Conservation (phyloP, 768 basidiomycete species). For the Botryobasidium botryosum region DNA sequence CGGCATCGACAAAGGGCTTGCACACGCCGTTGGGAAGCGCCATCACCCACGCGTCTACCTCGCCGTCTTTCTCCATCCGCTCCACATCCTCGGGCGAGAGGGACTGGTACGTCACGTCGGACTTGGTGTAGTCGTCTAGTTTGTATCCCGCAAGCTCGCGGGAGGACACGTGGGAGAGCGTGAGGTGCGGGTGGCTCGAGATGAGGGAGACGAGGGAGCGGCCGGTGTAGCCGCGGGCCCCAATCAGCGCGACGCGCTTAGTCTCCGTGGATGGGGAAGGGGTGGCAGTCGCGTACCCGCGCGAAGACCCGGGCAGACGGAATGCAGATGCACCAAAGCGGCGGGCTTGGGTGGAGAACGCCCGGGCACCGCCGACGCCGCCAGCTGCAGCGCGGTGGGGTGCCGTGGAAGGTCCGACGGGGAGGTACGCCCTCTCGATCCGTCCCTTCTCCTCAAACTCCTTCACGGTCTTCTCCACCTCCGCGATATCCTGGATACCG, state of each 20-base stretch:
- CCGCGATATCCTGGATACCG: constrained; percentile 76
- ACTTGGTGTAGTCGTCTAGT: constrained; percentile 68
- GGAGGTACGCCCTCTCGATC: constrained; percentile 79
- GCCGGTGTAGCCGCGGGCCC: constrained; percentile 91
- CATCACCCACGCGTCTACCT: constrained; percentile 98
- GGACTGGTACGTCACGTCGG: constrained; percentile 57
- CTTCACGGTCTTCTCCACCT: constrained; percentile 76
- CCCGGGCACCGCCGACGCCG: constrained; percentile 24
- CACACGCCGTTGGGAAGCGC: constrained; percentile 95
- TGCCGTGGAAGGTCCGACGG: constrained; percentile 59
- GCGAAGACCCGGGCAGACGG: constrained; percentile 28
- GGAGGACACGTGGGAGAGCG: constrained; percentile 90
- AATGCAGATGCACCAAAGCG: constrained; percentile 19
- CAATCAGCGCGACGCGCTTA: constrained; percentile 90
- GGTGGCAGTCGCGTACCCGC: constrained; percentile 69
- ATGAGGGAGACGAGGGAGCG: constrained; percentile 80
- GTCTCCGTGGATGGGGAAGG: constrained; percentile 41
- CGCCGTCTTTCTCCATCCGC: constrained; percentile 72
- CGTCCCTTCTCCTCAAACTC: constrained; percentile 49
- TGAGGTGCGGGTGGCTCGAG: constrained; percentile 71
- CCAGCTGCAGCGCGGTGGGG: constrained; percentile 28
- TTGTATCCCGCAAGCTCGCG: constrained; percentile 77
- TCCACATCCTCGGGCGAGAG: constrained; percentile 64
- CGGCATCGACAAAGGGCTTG: constrained; percentile 91
- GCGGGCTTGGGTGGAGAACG: constrained; percentile 43